These are phyloP conservation scores for Aspergillus leporis DNA, from an alignment of 495 filamentous ascomycete genomes.

Conservation along the genomic window DNA sequence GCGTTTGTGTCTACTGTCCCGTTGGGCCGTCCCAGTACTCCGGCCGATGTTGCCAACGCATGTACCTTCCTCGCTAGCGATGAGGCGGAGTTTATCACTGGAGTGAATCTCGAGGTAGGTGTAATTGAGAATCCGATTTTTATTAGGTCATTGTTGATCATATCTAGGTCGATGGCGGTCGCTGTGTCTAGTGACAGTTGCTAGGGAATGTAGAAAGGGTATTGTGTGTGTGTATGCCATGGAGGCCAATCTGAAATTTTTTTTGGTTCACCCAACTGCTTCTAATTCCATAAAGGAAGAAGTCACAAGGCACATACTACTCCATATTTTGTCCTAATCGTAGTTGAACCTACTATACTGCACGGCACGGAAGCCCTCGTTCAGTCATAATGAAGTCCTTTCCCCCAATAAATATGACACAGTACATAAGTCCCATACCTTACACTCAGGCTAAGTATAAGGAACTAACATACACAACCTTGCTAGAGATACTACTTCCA, in stretches of 20 bases:
- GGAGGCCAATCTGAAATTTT: too few species aligned
- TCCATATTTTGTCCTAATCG: too few species aligned
- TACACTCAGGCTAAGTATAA: too few species aligned
- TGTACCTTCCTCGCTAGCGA: constrained; percentile 61
- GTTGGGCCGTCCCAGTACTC: constrained; percentile 56
- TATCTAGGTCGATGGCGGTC: constrained; percentile 21
- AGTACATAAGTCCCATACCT: too few species aligned
- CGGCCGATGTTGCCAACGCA: constrained; percentile 61
- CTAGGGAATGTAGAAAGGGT: neutral
- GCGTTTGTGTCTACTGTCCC: constrained; percentile 65
- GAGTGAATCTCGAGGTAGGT: constrained; percentile 29
- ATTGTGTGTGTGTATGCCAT: neutral
- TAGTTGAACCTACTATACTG: too few species aligned
- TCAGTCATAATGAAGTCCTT: too few species aligned
- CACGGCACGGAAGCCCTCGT: too few species aligned
- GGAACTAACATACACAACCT: neutral
- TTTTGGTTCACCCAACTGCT: too few species aligned
- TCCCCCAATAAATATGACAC: too few species aligned
- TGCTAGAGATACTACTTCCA: too few species aligned
- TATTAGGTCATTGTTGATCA: neutral
- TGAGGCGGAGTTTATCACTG: constrained; percentile 63
- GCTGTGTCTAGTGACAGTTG: constrained; percentile 17
- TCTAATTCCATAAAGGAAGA: too few species aligned
- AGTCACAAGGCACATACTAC: too few species aligned
- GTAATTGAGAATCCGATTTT: neutral